Evolutionary conservation across 2,329 filamentous ascomycete genomes (phyloP), one percentile per base, ranked within the genome.

Genomic region (Ceratocystis colombiana): DNA sequence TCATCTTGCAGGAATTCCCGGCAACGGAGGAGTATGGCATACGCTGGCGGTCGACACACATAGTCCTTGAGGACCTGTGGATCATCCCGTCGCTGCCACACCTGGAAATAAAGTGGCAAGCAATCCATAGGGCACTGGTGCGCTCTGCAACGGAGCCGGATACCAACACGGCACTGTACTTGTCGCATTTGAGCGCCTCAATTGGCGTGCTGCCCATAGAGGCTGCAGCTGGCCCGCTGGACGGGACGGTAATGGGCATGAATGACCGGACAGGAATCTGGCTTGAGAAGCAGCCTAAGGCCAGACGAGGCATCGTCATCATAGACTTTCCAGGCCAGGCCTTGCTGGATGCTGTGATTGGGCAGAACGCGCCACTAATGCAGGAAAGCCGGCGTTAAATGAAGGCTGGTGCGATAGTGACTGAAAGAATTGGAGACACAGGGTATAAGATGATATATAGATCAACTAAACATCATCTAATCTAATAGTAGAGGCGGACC

Each of bases 201-300:
- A 75, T 80, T 1, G 79, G 78, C 46, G 78, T 81, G 8, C 68
- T 78, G 67, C 79, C 79, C 46, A 79, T 81, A 63, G 77, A 79
- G 70, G 79, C 78, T 1, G 79, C 79, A 10, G 79, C 79, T 0
- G 79, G 79, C 0, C 75, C 78, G n/a, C 70, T 71, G 64, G 77
- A 79, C 69, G 71, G 73, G 53, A 74, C 73, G 17, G 73, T 79
- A 3, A 70, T 71, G n/a, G 79, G 79, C 33, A 79, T 81, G 74
- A 81, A 81, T 66, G 79, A 80, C 69, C 75, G 76, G 72, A 79
- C 78, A 44, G 78, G 78, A 41, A 71, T 72, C 69, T 80, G 77
- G 76, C 72, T 80, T 46, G 71, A 73, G 41, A 72, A 75, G 48
- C 41, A 68, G 41, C 30, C 28, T 10, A 72, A 71, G 41, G 70